Evolutionary conservation across 1,139 yeast species (phyloP).

Genomic region (Trichomonascaceae sp.): DNA sequence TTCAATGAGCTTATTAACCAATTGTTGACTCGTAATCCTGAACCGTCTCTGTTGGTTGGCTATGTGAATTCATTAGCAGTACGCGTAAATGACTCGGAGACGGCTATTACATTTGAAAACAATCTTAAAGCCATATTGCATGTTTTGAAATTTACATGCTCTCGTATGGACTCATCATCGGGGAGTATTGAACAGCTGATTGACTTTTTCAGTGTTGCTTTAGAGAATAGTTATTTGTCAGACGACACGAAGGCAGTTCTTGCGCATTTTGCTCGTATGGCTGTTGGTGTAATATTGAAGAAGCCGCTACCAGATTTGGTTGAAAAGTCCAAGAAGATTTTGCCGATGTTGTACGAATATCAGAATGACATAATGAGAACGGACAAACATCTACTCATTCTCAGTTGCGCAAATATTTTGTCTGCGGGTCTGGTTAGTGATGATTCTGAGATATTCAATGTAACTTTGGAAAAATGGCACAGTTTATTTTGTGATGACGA

Average conservation of each 20-base stretch:
- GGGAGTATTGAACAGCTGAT: neutral
- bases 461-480: constrained; percentile 12
- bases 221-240: neutral
- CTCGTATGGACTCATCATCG: neutral
- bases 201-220: neutral
- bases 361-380: neutral
- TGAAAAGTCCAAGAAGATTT: neutral
- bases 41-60: neutral
- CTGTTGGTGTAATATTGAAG: neutral
- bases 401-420: constrained; percentile 4
- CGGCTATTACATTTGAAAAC: neutral
- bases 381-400: neutral
- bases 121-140: neutral
- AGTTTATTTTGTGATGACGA: constrained; percentile 7
- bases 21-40: neutral
- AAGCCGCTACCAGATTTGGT: neutral
- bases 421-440: constrained; percentile 10
- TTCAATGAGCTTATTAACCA: neutral
- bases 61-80: neutral
- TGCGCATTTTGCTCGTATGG: neutral
- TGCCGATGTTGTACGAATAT: neutral
- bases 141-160: neutral
- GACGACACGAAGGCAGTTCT: constrained; percentile 1
- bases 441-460: neutral
- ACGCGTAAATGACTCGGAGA: neutral